A percentile compares a stretch with the other conserved stretches of the same genome.
Evolutionary conservation across 2,329 filamentous ascomycete species (phyloP).

Genomic region (Sphaerulina vaccinii): DNA sequence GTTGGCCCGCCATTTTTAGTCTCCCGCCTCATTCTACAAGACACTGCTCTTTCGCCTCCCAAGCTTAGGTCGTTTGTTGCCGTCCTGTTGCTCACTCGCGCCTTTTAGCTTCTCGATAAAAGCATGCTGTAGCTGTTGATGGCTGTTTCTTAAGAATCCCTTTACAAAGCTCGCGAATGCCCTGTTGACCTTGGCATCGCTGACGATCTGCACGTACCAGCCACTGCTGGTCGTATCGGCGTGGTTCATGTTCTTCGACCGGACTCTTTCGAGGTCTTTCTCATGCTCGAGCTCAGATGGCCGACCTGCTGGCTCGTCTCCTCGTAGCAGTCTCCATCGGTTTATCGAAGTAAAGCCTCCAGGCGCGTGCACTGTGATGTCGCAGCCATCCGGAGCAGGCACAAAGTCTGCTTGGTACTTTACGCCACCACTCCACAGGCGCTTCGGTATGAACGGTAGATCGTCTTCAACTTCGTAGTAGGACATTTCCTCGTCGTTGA

Average conservation of each 20-base stretch:
- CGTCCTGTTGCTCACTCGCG: conserved; percentile 16
- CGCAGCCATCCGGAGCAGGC: conserved; percentile 34
- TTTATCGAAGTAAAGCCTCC: conserved; percentile 38
- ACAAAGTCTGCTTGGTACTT: conserved; percentile 35
- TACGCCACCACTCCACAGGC: conserved; percentile 36
- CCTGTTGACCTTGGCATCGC: conserved; percentile 34
- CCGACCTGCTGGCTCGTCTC: conserved; percentile 15
- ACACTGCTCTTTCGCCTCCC: conserved; percentile 23
- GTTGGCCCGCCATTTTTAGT: background rate
- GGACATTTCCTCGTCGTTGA: conserved; percentile 14
- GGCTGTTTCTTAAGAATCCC: conserved; percentile 35
- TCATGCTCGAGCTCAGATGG: conserved; percentile 3
- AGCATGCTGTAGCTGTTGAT: conserved; percentile 31
- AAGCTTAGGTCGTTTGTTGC: conserved; percentile 23
- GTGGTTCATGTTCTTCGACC: conserved; percentile 28
- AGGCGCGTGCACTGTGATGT: conserved; percentile 38
- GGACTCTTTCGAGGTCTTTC: conserved; percentile 16
- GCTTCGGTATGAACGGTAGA: conserved; percentile 38
- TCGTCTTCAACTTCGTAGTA: conserved; percentile 39
- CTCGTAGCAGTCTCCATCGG: conserved; percentile 34
- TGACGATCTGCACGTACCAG: conserved; percentile 37
- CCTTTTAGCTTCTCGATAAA: conserved; percentile 35
- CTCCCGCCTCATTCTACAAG: conserved; percentile 8
- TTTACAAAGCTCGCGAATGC: conserved; percentile 38
- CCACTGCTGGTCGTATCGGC: conserved; percentile 23